Evolutionary conservation across 352 stramenopile genomes (phyloP).

Genomic region (Pythium folliculosum): DNA sequence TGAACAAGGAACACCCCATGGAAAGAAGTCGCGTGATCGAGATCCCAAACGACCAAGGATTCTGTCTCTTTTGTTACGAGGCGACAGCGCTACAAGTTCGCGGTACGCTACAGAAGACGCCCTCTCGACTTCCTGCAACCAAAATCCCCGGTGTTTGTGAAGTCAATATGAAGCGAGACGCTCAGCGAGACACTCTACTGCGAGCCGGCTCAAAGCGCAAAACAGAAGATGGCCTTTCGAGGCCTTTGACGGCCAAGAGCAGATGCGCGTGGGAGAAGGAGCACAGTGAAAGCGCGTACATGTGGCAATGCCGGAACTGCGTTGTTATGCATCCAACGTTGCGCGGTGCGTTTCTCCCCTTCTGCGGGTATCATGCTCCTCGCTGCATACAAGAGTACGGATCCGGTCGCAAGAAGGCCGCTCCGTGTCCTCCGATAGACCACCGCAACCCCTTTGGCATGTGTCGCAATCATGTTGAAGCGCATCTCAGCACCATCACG

Average conservation of each 20-base stretch:
- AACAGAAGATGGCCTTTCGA: neutral
- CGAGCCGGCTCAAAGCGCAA: conserved; percentile 8
- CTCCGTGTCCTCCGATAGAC: conserved; percentile 47
- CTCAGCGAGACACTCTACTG: conserved; percentile 27
- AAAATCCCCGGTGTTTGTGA: conserved; percentile 49
- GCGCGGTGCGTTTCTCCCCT: conserved; percentile 50
- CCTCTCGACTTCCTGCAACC: conserved; percentile 30
- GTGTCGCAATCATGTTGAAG: conserved; percentile 73
- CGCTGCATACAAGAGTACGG: conserved; percentile 69
- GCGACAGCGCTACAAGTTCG: conserved; percentile 42
- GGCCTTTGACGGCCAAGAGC: conserved; percentile 30
- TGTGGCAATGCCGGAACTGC: conserved; percentile 61
- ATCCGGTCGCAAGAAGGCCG: neutral
- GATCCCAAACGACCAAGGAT: conserved; percentile 54
- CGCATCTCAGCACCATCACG: conserved; percentile 50
- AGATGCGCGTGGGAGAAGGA: conserved; percentile 62
- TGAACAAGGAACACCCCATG: conserved; percentile 42
- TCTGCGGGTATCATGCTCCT: conserved; percentile 64
- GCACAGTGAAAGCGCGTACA: conserved; percentile 46
- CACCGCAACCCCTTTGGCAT: conserved; percentile 63
- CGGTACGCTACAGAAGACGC: conserved; percentile 47
- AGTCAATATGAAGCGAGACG: conserved; percentile 31
- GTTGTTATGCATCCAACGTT: conserved; percentile 67
- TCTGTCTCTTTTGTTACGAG: conserved; percentile 67
- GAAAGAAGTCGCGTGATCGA: conserved; percentile 53